These are phyloP conservation scores for Monosporozyma aquatica DNA, from an alignment of 805 yeast species.

Conservation along the genomic window DNA sequence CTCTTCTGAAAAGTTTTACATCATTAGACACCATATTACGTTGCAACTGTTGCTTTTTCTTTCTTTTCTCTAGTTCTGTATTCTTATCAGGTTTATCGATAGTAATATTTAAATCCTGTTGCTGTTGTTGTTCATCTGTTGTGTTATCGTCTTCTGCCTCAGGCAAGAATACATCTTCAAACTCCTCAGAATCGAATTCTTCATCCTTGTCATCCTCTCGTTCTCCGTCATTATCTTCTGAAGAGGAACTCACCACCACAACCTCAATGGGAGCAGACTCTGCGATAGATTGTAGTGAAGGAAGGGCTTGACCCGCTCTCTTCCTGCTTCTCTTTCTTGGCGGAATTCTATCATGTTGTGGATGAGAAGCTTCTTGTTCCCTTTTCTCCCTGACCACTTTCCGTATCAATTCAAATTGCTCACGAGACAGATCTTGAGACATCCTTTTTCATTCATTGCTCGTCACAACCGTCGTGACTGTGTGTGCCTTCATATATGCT, in stretches of 20 bases:
- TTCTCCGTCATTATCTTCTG: not conserved
- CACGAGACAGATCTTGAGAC: slow-evolving; percentile 23
- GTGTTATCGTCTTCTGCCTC: not conserved
- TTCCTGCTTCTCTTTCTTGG: slow-evolving; percentile 15
- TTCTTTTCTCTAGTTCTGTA: slow-evolving; percentile 9
- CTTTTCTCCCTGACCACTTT: slow-evolving; percentile 23
- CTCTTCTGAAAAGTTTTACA: slow-evolving; percentile 44
- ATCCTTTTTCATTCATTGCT: slow-evolving; percentile 6
- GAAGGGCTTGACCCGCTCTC: too few species aligned
- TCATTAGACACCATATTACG: slow-evolving; percentile 39
- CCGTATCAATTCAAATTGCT: slow-evolving; percentile 26
- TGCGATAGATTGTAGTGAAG: too few species aligned
- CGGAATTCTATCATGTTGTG: slow-evolving; percentile 2
- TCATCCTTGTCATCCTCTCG: slow-evolving; percentile 13
- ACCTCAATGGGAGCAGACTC: not conserved
- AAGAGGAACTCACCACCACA: not conserved
- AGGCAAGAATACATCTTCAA: slow-evolving; percentile 16
- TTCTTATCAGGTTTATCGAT: slow-evolving; percentile 10
- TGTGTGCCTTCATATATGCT: not conserved
- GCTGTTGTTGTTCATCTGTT: slow-evolving; percentile 9
- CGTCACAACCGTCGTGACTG: not conserved
- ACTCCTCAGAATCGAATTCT: slow-evolving; percentile 21
- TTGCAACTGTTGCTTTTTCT: slow-evolving; percentile 16
- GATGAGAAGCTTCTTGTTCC: not conserved
- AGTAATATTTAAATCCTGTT: slow-evolving; percentile 23